Conservation (phyloP, 2,329 filamentous ascomycete genomes). For the Cytospora paraplurivora region DNA sequence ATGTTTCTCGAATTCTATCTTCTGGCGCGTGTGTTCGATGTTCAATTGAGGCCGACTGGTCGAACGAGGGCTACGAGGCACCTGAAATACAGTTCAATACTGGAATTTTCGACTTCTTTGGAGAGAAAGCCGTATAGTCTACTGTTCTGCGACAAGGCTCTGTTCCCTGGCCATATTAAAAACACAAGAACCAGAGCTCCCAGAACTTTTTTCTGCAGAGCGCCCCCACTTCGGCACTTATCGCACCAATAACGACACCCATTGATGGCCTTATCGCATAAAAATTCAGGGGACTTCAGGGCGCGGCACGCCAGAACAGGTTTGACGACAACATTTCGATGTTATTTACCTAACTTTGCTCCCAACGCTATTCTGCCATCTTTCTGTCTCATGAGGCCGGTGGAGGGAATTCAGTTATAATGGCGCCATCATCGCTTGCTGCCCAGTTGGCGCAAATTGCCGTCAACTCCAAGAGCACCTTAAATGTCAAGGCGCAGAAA, state of each 20-base stretch:
- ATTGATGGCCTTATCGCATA: conserved; percentile 6
- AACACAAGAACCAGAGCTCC: background rate
- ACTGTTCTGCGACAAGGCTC: background rate
- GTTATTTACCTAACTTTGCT: background rate
- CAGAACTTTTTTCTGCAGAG: conserved; percentile 20
- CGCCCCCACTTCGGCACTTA: background rate
- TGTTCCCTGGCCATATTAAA: background rate
- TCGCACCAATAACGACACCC: background rate
- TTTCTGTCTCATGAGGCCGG: conserved; percentile 15
- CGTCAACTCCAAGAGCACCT: conserved; percentile 82
- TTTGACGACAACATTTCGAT: conserved; percentile 1
- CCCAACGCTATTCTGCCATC: conserved; percentile 3
- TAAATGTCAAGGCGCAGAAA: conserved; percentile 92
- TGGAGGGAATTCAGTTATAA: conserved; percentile 12
- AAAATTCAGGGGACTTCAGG: conserved; percentile 19
- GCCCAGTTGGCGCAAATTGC: conserved; percentile 93
- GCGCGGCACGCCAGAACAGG: conserved; percentile 4
- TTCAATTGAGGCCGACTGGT: background rate
- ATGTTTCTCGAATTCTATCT: background rate
- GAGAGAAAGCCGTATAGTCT: no score
- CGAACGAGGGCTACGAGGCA: background rate
- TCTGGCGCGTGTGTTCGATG: background rate
- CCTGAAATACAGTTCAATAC: background rate
- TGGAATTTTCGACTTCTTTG: background rate
- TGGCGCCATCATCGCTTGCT: conserved; percentile 67